Percentiles rank a stretch among this genome's conserved stretches.
phyloP scores from a whole-genome alignment of 2,329 filamentous ascomycete species.

The Zymoseptoria brevis region DNA sequence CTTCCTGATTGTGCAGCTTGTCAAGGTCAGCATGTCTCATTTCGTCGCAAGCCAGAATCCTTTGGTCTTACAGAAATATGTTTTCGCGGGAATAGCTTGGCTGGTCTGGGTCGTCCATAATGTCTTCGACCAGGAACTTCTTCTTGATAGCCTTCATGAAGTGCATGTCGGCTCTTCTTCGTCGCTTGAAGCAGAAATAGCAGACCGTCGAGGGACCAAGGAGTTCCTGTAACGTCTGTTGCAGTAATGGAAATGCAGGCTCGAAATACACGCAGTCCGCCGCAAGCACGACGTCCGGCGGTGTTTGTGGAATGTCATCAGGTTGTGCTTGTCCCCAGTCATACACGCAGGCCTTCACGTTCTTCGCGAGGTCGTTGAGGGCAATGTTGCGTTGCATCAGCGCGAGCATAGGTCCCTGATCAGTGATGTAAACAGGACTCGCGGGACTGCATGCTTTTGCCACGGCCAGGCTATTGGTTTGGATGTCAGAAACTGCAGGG shows the following conservation, averaged over 20 bases:
- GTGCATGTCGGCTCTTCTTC: slow-evolving; percentile 59
- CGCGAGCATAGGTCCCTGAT: slow-evolving; percentile 75
- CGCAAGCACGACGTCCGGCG: slow-evolving; percentile 72
- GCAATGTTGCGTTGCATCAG: slow-evolving; percentile 81
- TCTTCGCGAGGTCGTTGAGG: slow-evolving; percentile 63
- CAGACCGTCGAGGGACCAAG: slow-evolving; percentile 59
- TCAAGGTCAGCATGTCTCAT: neutral
- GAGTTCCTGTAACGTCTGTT: slow-evolving; percentile 67
- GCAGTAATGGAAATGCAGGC: slow-evolving; percentile 81
- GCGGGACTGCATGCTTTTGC: slow-evolving; percentile 49
- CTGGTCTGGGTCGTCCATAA: slow-evolving; percentile 43
- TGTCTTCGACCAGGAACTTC: slow-evolving; percentile 39
- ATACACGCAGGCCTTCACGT: slow-evolving; percentile 61
- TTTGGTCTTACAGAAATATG: slow-evolving; percentile 39
- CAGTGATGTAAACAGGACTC: slow-evolving; percentile 66
- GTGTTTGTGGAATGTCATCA: slow-evolving; percentile 44
- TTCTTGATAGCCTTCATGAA: slow-evolving; percentile 47
- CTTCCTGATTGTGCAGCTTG: slow-evolving; percentile 18
- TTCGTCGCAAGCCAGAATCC: neutral
- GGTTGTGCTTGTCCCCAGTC: slow-evolving; percentile 59
- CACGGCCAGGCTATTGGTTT: slow-evolving; percentile 45
- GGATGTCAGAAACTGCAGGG: neutral
- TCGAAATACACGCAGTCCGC: slow-evolving; percentile 98
- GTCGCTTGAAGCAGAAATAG: slow-evolving; percentile 92
- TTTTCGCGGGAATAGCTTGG: slow-evolving; percentile 40